Evolutionary conservation across 495 filamentous ascomycete species (phyloP).

Genomic region (Aspergillus campestris): DNA sequence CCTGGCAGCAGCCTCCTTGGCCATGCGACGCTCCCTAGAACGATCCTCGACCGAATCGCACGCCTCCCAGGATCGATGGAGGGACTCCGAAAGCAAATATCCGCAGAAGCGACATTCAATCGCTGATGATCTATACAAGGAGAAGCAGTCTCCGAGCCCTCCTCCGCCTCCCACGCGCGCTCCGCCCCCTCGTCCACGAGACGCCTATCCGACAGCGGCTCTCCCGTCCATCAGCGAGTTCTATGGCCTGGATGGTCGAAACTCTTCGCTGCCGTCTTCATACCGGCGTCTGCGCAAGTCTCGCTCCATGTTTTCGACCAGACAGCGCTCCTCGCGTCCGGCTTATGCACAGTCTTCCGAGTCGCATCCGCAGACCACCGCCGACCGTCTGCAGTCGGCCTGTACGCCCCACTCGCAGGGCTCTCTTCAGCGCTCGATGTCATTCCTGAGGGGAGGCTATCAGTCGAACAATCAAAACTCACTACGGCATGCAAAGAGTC

Average conservation of each 20-base stretch:
- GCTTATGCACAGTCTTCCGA: slow-evolving; percentile 13
- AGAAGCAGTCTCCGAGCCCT: too few species aligned
- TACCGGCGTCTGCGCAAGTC: slow-evolving; percentile 67
- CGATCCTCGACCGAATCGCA: slow-evolving; percentile 25
- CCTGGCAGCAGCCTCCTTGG: slow-evolving; percentile 56
- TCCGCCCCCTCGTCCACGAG: not conserved
- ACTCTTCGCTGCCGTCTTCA: slow-evolving; percentile 60
- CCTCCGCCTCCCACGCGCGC: too few species aligned
- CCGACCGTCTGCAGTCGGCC: not conserved
- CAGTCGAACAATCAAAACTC: slow-evolving; percentile 6
- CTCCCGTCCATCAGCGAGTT: slow-evolving; percentile 31
- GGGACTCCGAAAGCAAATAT: slow-evolving; percentile 29
- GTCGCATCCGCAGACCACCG: slow-evolving; percentile 3
- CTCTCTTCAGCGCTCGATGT: slow-evolving; percentile 49
- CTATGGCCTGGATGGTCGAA: slow-evolving; percentile 46
- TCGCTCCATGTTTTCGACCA: slow-evolving; percentile 59
- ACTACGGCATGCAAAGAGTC: slow-evolving; percentile 25
- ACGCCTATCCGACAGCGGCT: slow-evolving; percentile 12
- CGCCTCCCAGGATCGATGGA: slow-evolving; percentile 23
- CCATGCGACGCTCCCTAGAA: slow-evolving; percentile 51
- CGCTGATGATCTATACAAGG: not conserved
- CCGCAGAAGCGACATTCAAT: slow-evolving; percentile 19
- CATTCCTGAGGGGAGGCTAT: slow-evolving; percentile 46
- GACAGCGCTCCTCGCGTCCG: slow-evolving; percentile 29
- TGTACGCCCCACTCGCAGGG: slow-evolving; percentile 15